Base-by-base conservation (phyloP, 2,329 filamentous ascomycete species). In the Paracorniculantispora psalliotae region DNA sequence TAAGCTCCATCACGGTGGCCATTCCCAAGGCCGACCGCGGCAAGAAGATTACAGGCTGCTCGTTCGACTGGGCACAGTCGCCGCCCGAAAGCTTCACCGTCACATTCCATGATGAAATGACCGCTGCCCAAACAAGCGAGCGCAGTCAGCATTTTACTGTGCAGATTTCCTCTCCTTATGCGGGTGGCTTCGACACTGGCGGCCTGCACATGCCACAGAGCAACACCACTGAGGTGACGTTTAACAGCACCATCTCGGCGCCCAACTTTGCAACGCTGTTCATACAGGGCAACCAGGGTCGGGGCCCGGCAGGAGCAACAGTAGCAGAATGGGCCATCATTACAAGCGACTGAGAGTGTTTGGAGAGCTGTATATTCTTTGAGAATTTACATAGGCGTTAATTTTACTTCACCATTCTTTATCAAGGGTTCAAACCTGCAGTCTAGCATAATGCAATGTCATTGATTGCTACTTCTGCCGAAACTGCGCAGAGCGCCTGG, bases 61-160 rank as follows among this genome's bases (percentile, higher is more conserved):
- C 55, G 8, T 62, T 66, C 17, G 62, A 66, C 54, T 66, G 64
- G 64, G 64, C 64, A 0, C 62, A 65, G 53, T 30, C 52, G 23
- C 64, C 64, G 28, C 64, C 64, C 2, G 61, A 64, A 25, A 63
- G 63, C 35, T 63, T 63, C 23, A 66, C 64, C 1, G 53, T 66
- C 26, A 57, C 65, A 4, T 65, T 66, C 44, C 64, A 66, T 54
- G 57, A 65, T 59, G 30, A 59, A 8, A 37, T 52, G 1, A 23
- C 60, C 21, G 35, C 44, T 2, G 33, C 30, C 4, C 10, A n/a
- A 12, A 28, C 25, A 25, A 54, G 51, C 15, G 37, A 61, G 19
- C 33, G 13, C 28, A 35, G 44, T 12, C 43, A 28, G 44, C 53
- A 41, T 8, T 63, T 58, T 51, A 60, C 44, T 3, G 46, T 62